Evolutionary conservation across 2,329 filamentous ascomycete species (phyloP).

Genomic region (Ramichloridium luteum): DNA sequence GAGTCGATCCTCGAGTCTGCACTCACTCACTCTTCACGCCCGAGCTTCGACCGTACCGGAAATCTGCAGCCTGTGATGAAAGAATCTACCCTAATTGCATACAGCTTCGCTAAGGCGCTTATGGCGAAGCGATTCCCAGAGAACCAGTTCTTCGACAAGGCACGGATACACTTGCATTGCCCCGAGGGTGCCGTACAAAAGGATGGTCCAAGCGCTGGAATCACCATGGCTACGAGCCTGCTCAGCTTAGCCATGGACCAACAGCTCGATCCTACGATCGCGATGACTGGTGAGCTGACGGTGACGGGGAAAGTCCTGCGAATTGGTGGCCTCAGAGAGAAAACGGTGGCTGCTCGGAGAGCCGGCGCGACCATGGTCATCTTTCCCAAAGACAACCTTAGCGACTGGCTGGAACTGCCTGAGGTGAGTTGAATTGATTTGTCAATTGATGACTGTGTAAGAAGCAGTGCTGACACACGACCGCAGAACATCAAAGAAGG

Average conservation of each 20-base stretch:
- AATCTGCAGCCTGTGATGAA: constrained; percentile 98
- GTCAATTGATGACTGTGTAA: constrained; percentile 1
- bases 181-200: constrained; percentile 94
- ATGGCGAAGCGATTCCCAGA: constrained; percentile 75
- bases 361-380: constrained; percentile 89
- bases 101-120: constrained; percentile 85
- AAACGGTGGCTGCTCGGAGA: constrained; percentile 87
- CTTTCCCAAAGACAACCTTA: constrained; percentile 90
- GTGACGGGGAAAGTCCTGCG: constrained; percentile 92
- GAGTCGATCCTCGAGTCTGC: constrained; percentile 88
- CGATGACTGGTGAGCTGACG: constrained; percentile 96
- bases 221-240: constrained; percentile 95
- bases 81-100: constrained; percentile 87
- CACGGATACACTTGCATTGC: constrained; percentile 88
- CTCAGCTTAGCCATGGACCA: constrained; percentile 72
- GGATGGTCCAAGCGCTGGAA: constrained; percentile 68
- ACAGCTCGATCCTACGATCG: constrained; percentile 70
- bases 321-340: constrained; percentile 88
- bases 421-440: constrained; percentile 54
- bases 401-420: constrained; percentile 93
- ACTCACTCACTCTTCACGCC: constrained; percentile 59
- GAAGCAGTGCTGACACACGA: constrained; percentile 7
- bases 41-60: constrained; percentile 79
- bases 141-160: constrained; percentile 93
- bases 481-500: constrained; percentile 91